Evolutionary conservation across 306 rosid genomes (phyloP), one percentile per base, ranked within the genome.

Genomic region (Oxytropis ochrocephala): DNA sequence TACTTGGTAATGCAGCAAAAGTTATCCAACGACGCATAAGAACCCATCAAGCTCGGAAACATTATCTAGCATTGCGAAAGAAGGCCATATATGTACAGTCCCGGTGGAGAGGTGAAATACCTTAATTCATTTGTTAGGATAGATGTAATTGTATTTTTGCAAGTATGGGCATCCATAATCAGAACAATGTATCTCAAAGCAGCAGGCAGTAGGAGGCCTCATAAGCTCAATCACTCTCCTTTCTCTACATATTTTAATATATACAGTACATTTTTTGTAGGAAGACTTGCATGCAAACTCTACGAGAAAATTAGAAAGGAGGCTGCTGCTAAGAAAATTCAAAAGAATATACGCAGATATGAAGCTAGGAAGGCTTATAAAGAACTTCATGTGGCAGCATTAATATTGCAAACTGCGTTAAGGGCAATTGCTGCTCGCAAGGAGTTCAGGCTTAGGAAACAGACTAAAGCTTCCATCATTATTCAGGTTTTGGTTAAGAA

Each of bases 291-390:
- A 42, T 83, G 86, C 83, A 87, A 86, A 88, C 69, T 49, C 62
- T 95, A 85, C 43, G 78, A 83, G 7, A 51, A 60, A 72, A 1
- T 86, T 80, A 87, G 83, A 85, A 91, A 79, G 83, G 91, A 91
- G 86, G 88, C 96, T 52, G 92, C 95, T 76, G 96, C 95, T 53
- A 30, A 70, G 72, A 95, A 87, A 83, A 87, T 95, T 82, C 99
- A 95, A 81, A 91, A 80, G 80, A 70, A 87, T 67, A 33, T 47
- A 8, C 92, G 97, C 64, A 69, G 86, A 80, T 64, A 84, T 81
- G 82, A 81, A 27, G 86, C 96, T 36, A 84, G 92, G 80, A 81
- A 77, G 86, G 50, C 79, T 51, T 95, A 85, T 75, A 84, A 78
- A 54, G 58, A 63, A 43, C 88, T 88, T 76, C 87, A 88, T 32